Evolutionary conservation across 2,329 filamentous ascomycete species (phyloP).

Genomic region (Zymoseptoria passerinii): DNA sequence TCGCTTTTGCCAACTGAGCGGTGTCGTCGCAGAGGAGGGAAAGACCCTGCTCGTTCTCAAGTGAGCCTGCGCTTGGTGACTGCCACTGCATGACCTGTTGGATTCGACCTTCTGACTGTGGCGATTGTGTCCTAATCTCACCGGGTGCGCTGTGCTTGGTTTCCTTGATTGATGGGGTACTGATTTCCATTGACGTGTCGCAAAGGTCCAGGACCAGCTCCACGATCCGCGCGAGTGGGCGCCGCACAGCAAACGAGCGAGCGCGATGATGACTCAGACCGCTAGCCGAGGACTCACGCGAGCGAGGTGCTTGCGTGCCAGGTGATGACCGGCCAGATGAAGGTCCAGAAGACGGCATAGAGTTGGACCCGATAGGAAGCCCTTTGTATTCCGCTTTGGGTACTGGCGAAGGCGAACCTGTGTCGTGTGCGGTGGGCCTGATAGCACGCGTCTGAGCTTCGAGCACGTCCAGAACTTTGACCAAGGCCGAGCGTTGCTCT

Average conservation of each 20-base stretch:
- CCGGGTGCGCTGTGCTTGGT: conserved; percentile 53
- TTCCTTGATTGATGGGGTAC: conserved; percentile 87
- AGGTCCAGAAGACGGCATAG: conserved; percentile 58
- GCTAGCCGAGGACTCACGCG: conserved; percentile 56
- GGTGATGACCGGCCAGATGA: conserved; percentile 64
- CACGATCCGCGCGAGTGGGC: conserved; percentile 85
- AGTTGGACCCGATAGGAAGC: conserved; percentile 64
- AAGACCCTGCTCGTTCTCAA: conserved; percentile 89
- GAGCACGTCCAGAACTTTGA: conserved; percentile 86
- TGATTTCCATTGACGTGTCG: conserved; percentile 92
- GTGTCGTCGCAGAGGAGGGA: conserved; percentile 84
- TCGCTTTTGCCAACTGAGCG: conserved; percentile 71
- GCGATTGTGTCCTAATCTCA: conserved; percentile 86
- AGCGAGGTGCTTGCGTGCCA: conserved; percentile 55
- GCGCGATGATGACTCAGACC: conserved; percentile 72
- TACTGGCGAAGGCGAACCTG: conserved; percentile 23
- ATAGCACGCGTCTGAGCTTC: conserved; percentile 66
- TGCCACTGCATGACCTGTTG: conserved; percentile 95
- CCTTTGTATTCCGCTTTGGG: conserved; percentile 72
- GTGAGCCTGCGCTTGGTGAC: conserved; percentile 79
- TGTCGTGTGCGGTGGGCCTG: conserved; percentile 47
- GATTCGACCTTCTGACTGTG: conserved; percentile 89
- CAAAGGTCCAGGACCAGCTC: conserved; percentile 91
- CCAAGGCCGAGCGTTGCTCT: conserved; percentile 89
- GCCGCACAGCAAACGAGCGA: conserved; percentile 81